A percentile compares a stretch with the other conserved stretches of the same genome.
These are phyloP conservation scores for Corylus avellana DNA, from an alignment of 306 rosid genomes.

Conservation along the genomic window DNA sequence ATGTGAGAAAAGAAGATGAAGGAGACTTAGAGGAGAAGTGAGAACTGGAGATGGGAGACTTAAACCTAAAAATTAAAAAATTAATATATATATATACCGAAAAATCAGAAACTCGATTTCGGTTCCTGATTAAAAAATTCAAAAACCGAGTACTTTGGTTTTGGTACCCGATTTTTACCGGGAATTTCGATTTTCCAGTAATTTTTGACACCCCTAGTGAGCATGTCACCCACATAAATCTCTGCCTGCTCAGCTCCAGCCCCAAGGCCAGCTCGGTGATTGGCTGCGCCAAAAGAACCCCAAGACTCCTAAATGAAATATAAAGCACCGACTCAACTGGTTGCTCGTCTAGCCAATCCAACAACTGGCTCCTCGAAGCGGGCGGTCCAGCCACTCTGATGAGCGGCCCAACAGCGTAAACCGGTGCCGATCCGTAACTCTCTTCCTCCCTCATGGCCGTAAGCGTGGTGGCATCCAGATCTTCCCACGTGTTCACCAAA, in stretches of 20 bases:
- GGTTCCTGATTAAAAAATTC: too few species aligned
- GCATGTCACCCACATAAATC: slow-evolving; percentile 73
- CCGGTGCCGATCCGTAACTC: slow-evolving; percentile 29
- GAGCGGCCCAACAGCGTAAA: slow-evolving; percentile 59
- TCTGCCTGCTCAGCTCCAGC: slow-evolving; percentile 51
- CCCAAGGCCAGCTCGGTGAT: slow-evolving; percentile 58
- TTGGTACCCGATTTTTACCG: too few species aligned
- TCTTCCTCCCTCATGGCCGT: slow-evolving; percentile 28
- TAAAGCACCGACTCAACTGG: slow-evolving; percentile 50
- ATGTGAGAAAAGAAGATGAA: too few species aligned
- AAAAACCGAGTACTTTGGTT: too few species aligned
- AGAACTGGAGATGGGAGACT: too few species aligned
- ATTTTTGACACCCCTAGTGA: too few species aligned
- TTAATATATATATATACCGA: too few species aligned
- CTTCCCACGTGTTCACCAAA: slow-evolving; percentile 65
- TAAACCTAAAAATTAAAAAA: too few species aligned
- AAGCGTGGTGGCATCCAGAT: slow-evolving; percentile 20
- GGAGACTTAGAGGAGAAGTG: too few species aligned
- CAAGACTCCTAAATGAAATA: slow-evolving; percentile 70
- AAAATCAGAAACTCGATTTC: too few species aligned
- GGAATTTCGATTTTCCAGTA: too few species aligned
- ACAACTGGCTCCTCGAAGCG: not conserved
- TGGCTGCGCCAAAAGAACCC: slow-evolving; percentile 50
- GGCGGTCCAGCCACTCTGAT: slow-evolving; percentile 15
- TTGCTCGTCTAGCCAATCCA: slow-evolving; percentile 57